phyloP scores from a whole-genome alignment of 768 basidiomycete species.

The Pholiota microspora region DNA sequence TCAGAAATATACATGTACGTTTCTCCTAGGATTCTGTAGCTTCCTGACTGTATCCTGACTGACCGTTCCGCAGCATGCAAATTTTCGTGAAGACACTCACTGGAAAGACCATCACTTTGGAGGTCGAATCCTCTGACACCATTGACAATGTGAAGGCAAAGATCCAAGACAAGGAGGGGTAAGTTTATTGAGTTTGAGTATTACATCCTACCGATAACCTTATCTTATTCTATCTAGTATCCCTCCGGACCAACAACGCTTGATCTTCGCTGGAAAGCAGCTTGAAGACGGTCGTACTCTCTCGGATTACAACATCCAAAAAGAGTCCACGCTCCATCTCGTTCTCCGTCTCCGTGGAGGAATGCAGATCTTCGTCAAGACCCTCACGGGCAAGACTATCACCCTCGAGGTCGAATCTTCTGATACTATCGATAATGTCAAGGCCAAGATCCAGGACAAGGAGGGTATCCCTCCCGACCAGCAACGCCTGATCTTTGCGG shows the following conservation, averaged over 20 bases:
- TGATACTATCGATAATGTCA: constrained; percentile 22
- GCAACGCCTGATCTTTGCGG: constrained; percentile 22
- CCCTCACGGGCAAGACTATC: constrained; percentile 60
- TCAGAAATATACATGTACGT: constrained; percentile 9
- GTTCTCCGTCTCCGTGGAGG: constrained; percentile 17
- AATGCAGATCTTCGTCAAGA: constrained; percentile 55
- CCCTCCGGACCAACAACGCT: constrained; percentile 17
- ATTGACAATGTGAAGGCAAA: constrained; percentile 67
- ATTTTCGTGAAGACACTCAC: constrained; percentile 33
- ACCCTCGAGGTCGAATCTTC: constrained; percentile 23
- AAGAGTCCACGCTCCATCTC: constrained; percentile 17
- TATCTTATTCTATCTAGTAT: constrained; percentile 11
- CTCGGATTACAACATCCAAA: constrained; percentile 19
- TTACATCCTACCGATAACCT: constrained; percentile 8
- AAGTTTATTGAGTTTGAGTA: neutral
- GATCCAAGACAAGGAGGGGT: constrained; percentile 27
- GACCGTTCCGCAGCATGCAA: constrained; percentile 24
- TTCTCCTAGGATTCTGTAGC: constrained; percentile 2
- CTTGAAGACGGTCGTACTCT: constrained; percentile 19
- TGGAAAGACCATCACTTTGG: constrained; percentile 22
- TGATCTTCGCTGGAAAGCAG: constrained; percentile 20
- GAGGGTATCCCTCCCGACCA: constrained; percentile 22
- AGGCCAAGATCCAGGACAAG: constrained; percentile 44
- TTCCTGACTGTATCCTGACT: constrained; percentile 1
- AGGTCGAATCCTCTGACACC: constrained; percentile 20